A percentile compares a stretch with the other conserved stretches of the same genome.
Conservation (phyloP, 495 filamentous ascomycete genomes). For the Tuber calosporum region DNA sequence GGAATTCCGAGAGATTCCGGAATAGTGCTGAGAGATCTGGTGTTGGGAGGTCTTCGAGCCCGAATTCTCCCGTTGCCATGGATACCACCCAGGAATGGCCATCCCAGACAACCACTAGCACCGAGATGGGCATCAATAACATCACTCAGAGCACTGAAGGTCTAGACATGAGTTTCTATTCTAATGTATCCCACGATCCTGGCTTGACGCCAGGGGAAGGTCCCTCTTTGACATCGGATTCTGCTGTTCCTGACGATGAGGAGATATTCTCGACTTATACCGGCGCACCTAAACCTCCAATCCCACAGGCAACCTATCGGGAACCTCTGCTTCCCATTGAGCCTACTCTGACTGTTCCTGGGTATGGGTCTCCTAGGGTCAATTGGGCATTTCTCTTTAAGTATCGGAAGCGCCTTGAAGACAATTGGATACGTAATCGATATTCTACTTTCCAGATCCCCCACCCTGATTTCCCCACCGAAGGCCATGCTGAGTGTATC, state of each 20-base stretch:
- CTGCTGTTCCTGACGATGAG: constrained; percentile 26
- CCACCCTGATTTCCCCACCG: constrained; percentile 68
- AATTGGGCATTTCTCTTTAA: constrained; percentile 87
- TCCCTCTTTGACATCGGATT: background rate
- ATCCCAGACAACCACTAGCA: constrained; percentile 4
- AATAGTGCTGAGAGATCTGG: constrained; percentile 7
- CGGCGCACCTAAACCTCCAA: constrained; percentile 15
- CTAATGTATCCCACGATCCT: background rate
- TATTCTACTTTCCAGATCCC: constrained; percentile 85
- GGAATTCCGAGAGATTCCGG: constrained; percentile 29
- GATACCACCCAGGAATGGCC: constrained; percentile 35
- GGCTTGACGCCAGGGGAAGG: background rate
- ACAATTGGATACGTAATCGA: constrained; percentile 79
- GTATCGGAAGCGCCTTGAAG: constrained; percentile 73
- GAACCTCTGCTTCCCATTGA: constrained; percentile 38
- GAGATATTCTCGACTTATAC: constrained; percentile 30
- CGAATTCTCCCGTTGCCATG: constrained; percentile 27
- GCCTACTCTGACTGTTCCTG: constrained; percentile 29
- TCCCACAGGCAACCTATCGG: constrained; percentile 28
- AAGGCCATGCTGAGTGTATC: constrained; percentile 86
- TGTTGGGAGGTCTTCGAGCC: constrained; percentile 7
- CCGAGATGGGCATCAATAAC: constrained; percentile 8
- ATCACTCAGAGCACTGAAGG: constrained; percentile 19
- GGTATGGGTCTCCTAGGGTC: constrained; percentile 49
- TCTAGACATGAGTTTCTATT: constrained; percentile 18